Percentiles rank a stretch among this genome's conserved stretches.
Evolutionary conservation across 176 grass and related monocot genomes (phyloP).

Genomic region (Oryza rufipogon): DNA sequence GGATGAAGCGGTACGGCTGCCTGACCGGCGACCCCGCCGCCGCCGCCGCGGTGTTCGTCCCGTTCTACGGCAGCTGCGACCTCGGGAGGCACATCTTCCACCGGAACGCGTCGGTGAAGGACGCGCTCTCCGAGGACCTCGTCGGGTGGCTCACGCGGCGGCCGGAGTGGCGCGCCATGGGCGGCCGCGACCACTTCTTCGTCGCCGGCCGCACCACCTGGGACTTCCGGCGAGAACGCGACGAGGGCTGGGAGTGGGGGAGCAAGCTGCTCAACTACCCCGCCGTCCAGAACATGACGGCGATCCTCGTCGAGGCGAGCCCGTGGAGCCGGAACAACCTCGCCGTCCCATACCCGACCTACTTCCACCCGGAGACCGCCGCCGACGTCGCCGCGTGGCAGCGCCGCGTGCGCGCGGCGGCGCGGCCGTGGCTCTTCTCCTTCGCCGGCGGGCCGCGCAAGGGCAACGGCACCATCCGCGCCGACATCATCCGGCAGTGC

Average conservation of each 20-base stretch:
- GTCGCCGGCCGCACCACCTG: conserved; percentile 55
- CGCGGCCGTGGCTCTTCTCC: conserved; percentile 51
- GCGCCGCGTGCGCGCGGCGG: conserved; percentile 26
- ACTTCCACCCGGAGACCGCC: conserved; percentile 64
- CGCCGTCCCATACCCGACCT: conserved; percentile 64
- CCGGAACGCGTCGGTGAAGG: conserved; percentile 37
- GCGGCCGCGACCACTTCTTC: conserved; percentile 55
- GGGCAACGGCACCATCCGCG: conserved; percentile 43
- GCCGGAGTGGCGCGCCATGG: conserved; percentile 53
- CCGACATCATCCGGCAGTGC: conserved; percentile 59
- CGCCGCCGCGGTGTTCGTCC: conserved; percentile 72
- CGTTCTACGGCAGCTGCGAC: conserved; percentile 75
- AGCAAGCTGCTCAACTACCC: conserved; percentile 42
- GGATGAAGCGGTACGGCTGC: conserved; percentile 67
- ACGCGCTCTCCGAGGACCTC: conserved; percentile 57
- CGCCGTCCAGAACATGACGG: conserved; percentile 53
- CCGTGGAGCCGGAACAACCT: conserved; percentile 43
- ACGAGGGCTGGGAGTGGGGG: conserved; percentile 46
- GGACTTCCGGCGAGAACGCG: conserved; percentile 52
- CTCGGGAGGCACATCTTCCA: conserved; percentile 46
- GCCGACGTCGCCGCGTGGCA: conserved; percentile 51
- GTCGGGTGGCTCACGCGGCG: conserved; percentile 40
- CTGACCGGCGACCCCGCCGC: conserved; percentile 52
- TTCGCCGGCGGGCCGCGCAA: conserved; percentile 59
- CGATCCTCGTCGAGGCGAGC: conserved; percentile 57